Conservation (phyloP, 148 eudicot species). For the Persicaria maculosa region DNA sequence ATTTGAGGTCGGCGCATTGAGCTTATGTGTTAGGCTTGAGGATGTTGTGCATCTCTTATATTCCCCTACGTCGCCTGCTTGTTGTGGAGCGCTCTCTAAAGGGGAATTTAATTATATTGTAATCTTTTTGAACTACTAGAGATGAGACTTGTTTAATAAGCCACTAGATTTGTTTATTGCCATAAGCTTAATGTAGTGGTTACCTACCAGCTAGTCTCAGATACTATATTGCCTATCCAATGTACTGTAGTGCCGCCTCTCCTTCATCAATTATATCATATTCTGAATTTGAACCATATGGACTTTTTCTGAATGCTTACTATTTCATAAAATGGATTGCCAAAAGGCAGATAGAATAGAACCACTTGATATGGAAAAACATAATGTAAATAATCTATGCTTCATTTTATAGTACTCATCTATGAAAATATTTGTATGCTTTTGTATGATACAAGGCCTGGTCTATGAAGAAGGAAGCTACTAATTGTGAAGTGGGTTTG, state of each 20-base stretch:
- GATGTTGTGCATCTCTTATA: too few species aligned
- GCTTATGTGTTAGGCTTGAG: too few species aligned
- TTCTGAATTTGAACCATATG: slow-evolving; percentile 2
- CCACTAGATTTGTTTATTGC: background rate
- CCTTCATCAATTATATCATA: background rate
- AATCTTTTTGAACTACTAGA: background rate
- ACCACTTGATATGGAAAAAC: background rate
- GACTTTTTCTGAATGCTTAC: background rate
- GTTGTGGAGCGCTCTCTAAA: background rate
- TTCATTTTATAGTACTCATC: background rate
- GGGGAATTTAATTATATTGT: background rate
- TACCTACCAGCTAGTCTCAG: background rate
- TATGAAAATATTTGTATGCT: background rate
- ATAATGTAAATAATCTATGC: background rate
- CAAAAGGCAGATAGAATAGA: background rate
- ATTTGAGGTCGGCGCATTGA: background rate
- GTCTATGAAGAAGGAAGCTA: background rate
- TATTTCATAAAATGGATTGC: background rate
- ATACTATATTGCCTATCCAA: background rate
- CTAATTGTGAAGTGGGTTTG: slow-evolving; percentile 12
- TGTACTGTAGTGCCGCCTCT: slow-evolving; percentile 10
- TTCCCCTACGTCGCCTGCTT: too few species aligned
- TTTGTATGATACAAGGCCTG: slow-evolving; percentile 10
- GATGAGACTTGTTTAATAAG: slow-evolving; percentile 3
- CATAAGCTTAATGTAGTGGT: slow-evolving; percentile 4